phyloP scores from a whole-genome alignment of 2,329 filamentous ascomycete species.

The Thelonectria rubi region DNA sequence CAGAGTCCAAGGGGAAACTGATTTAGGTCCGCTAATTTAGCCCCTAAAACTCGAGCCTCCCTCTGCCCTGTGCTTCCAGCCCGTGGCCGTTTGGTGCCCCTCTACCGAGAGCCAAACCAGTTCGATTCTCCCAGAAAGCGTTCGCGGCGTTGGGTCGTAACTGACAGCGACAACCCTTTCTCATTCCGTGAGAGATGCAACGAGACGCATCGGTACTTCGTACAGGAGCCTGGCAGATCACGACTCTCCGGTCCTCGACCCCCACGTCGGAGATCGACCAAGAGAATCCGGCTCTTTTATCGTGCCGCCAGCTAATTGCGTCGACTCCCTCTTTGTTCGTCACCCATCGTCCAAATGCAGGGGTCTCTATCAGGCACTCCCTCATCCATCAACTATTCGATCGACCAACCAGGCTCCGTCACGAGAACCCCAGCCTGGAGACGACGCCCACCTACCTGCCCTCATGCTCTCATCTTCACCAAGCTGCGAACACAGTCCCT shows the following conservation, averaged over 20 bases:
- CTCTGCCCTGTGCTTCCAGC: slow-evolving; percentile 18
- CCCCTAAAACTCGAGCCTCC: slow-evolving; percentile 18
- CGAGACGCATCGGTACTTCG: background rate
- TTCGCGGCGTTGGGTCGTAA: slow-evolving; percentile 15
- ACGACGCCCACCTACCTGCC: background rate
- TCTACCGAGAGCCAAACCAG: slow-evolving; percentile 15
- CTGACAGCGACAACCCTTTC: slow-evolving; percentile 2
- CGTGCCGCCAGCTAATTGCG: background rate
- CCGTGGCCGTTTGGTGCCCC: slow-evolving; percentile 8
- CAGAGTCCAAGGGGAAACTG: slow-evolving; percentile 7
- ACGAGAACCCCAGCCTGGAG: background rate
- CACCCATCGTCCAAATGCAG: slow-evolving; percentile 5
- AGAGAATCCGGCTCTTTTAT: background rate
- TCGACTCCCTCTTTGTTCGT: slow-evolving; percentile 3
- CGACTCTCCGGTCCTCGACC: background rate
- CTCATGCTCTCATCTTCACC: background rate
- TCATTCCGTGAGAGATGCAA: slow-evolving; percentile 1
- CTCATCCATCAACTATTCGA: slow-evolving; percentile 11
- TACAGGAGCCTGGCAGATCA: background rate
- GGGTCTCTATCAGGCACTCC: slow-evolving; percentile 12
- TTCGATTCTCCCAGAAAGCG: slow-evolving; percentile 7
- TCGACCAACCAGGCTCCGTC: slow-evolving; percentile 9
- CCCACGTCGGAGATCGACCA: slow-evolving; percentile 3
- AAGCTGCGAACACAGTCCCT: background rate
- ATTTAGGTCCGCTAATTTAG: slow-evolving; percentile 21